These are phyloP conservation scores for Didymella keratinophila DNA, from an alignment of 2,329 filamentous ascomycete genomes.

Conservation along the genomic window DNA sequence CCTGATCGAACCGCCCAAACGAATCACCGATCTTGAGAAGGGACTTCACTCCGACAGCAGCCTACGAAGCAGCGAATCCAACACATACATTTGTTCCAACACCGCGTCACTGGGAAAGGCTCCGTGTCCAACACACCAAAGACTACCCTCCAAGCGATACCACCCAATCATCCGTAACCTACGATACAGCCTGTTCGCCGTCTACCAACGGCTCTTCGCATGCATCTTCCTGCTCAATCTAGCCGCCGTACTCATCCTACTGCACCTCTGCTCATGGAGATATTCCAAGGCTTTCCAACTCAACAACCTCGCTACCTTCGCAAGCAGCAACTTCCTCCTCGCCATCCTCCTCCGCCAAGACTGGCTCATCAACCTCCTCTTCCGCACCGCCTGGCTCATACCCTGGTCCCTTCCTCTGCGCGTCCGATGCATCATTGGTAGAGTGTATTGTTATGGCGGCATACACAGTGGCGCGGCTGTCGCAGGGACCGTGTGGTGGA, in stretches of 20 bases:
- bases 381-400: slow-evolving; percentile 41
- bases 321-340: slow-evolving; percentile 45
- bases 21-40: slow-evolving; percentile 29
- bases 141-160: background rate
- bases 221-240: slow-evolving; percentile 53
- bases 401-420: slow-evolving; percentile 38
- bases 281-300: background rate
- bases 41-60: slow-evolving; percentile 4
- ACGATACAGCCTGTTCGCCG: slow-evolving; percentile 30
- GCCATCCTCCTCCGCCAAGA: slow-evolving; percentile 45
- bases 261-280: slow-evolving; percentile 17
- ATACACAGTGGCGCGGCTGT: slow-evolving; percentile 47
- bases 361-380: slow-evolving; percentile 43
- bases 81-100: background rate
- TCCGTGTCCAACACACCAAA: background rate
- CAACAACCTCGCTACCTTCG: slow-evolving; percentile 36
- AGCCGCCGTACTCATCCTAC: slow-evolving; percentile 28
- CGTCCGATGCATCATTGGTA: slow-evolving; percentile 33
- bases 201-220: slow-evolving; percentile 55
- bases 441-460: slow-evolving; percentile 46
- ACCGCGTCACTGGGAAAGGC: background rate
- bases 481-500: slow-evolving; percentile 53
- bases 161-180: slow-evolving; percentile 28
- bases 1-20: slow-evolving; percentile 9
- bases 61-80: background rate